Base-by-base conservation (phyloP, 2,329 filamentous ascomycete species). In the Ceratocystiopsis minuta region DNA sequence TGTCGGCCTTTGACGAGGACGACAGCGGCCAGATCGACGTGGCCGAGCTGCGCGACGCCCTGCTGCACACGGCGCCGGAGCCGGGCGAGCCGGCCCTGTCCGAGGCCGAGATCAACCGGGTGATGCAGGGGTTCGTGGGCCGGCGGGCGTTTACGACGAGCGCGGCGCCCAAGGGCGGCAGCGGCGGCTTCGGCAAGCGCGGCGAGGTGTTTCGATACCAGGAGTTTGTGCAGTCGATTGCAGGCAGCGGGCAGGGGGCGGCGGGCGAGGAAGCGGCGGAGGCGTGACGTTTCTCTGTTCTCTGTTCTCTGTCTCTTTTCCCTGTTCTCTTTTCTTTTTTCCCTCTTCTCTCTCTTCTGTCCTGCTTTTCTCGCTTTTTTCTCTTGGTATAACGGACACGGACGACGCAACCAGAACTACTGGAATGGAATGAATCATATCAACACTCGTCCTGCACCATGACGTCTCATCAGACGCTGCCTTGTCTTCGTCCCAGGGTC, bases 1-100 rank as follows among this genome's bases (percentile, higher is more conserved):
- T 98, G 51, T 85, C 85, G 2, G 90, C 90, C 0, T 96, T 96
- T 55, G 90, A 98, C 54, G 83, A 93, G 47, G 86, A 93, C 48
- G 90, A 98, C 56, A 90, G 82, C 52, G 90, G 90, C 3, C 86
- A 95, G 59, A 76, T 96, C 34, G 86, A 96, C 55, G 63, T 93
- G 16, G 70, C 64, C 0, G 85, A 94, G 58, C 61, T 98, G 47
- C 75, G 81, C 37, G 83, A 90, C 51, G 85, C 88, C 0, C 59
- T 98, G 37, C 60, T 95, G 35, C 73, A 86, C 49, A 94, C 86
- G 1, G 75, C 77, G 0, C 83, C 85, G 0, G 85, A 93, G 50
- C 67, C 72, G 0, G 83, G 82, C 16, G 70, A 75, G 56, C 65
- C 64, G 34, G 60, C 70, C 0, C 59, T 92, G 48, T 79, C 73